Conservation (phyloP, 1,284 basidiomycete genomes). For the Microbotryomycetes sp. region DNA sequence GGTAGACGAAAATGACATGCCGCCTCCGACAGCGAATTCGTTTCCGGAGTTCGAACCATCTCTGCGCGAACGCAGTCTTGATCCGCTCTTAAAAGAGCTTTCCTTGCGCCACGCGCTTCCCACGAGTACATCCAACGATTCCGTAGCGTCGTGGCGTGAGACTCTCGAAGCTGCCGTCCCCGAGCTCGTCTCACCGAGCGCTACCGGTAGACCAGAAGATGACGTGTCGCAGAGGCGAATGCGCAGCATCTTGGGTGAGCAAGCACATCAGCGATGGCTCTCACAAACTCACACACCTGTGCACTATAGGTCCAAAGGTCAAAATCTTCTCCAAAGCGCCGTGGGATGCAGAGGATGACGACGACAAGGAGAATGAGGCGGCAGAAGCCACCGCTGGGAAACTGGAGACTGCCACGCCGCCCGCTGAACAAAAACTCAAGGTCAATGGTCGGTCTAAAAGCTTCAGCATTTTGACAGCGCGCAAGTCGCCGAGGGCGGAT, state of each 20-base stretch:
- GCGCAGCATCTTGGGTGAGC: constrained; percentile 23
- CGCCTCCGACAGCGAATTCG: neutral
- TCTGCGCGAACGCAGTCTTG: neutral
- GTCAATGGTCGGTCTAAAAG: constrained; percentile 2
- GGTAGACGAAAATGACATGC: neutral
- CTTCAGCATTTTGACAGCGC: constrained; percentile 14
- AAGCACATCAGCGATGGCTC: too few species aligned
- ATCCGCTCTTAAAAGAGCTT: neutral
- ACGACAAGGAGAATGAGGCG: neutral
- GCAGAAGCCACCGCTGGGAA: neutral
- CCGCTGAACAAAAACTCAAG: neutral
- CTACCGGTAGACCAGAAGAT: constrained; percentile 8
- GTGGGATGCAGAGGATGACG: constrained; percentile 14
- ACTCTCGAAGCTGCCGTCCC: constrained; percentile 4
- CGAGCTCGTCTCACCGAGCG: neutral
- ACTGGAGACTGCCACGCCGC: neutral
- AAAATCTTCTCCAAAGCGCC: constrained; percentile 26
- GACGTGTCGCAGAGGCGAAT: constrained; percentile 21
- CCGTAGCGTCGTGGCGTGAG: constrained; percentile 13
- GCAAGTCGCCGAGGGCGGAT: neutral
- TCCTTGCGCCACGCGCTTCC: neutral
- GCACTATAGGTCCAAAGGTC: constrained; percentile 16
- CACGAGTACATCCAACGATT: constrained; percentile 10
- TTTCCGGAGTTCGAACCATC: too few species aligned
- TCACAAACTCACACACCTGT: too few species aligned